Percentiles rank a stretch among this genome's conserved stretches.
Evolutionary conservation across 768 basidiomycete genomes (phyloP).

Genomic region (Rhizopogon vulgaris): DNA sequence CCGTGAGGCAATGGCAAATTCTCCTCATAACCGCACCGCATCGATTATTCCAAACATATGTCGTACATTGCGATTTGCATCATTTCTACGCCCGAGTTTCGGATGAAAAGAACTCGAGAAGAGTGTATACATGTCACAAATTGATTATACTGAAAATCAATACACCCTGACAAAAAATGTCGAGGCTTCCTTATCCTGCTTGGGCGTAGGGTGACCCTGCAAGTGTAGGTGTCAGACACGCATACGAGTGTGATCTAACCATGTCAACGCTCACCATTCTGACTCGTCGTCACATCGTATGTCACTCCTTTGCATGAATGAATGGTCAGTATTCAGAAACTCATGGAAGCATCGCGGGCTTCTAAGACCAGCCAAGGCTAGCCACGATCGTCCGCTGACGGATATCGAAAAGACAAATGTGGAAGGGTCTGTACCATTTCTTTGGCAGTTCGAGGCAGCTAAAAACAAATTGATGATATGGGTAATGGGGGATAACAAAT

Average conservation of each 20-base stretch:
- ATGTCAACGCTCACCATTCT: background rate
- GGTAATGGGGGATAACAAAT: background rate
- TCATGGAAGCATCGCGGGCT: slow-evolving; percentile 1
- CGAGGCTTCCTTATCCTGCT: background rate
- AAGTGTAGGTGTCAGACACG: background rate
- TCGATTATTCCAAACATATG: background rate
- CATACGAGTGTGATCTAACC: background rate
- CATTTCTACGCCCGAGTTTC: background rate
- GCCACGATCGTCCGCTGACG: background rate
- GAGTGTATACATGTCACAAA: background rate
- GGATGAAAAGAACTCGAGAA: background rate
- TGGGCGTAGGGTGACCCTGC: background rate
- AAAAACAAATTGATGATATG: background rate
- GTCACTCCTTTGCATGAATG: background rate
- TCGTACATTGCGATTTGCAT: background rate
- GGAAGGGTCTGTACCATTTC: background rate
- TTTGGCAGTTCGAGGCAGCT: background rate
- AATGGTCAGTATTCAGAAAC: background rate
- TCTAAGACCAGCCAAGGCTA: background rate
- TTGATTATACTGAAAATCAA: background rate
- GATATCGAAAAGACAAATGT: background rate
- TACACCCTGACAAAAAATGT: background rate
- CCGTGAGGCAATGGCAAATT: background rate
- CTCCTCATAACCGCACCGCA: background rate
- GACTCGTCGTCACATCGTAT: background rate